Evolutionary conservation across 352 stramenopile species (phyloP), one percentile per base, ranked within the genome.

Genomic region (Pythium biforme): DNA sequence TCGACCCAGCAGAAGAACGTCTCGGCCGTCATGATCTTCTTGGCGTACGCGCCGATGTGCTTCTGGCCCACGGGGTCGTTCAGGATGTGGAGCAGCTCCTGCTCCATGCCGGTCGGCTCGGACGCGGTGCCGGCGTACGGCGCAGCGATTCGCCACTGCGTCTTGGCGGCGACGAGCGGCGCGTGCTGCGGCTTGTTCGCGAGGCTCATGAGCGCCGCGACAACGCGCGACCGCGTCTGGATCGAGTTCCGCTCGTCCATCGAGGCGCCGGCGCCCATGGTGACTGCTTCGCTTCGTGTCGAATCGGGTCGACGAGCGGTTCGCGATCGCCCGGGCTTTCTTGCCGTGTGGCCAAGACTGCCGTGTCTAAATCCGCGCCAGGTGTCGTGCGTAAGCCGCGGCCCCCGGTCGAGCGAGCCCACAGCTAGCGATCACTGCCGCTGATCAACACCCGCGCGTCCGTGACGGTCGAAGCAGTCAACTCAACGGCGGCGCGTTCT

Each of bases 1-100:
- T 92, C 81, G 39, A 94, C 82, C 85, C 85, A 94, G 70, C 84
- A 90, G 62, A 90, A 92, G 46, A 94, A 90, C 11, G 84, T 88
- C 70, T 94, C 85, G 52, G 83, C 76, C 11, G 81, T 90, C 66
- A 90, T 67, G 54, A 92, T 92, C 69, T 90, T 90, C 68, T 94
- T 92, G 45, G 84, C 85, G 51, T 82, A 92, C 14, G 72, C 67
- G 29, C 84, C 81, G 55, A 94, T 89, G 64, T 94, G 83, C 53
- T 92, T 92, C 53, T 92, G 83, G 0, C 85, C 83, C 26, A 94
- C 76, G 3, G 85, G 85, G 50, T 92, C 86, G 50, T 92, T 76
- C 41, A 94, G 70, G 62, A 92, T 74, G 17, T 77, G 65, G 27
- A 82, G 69, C 47, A 94, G 62, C 56, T 94, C 85, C 54, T 90